phyloP scores from a whole-genome alignment of 2,329 filamentous ascomycete genomes.

The Claviceps quebecensis region DNA sequence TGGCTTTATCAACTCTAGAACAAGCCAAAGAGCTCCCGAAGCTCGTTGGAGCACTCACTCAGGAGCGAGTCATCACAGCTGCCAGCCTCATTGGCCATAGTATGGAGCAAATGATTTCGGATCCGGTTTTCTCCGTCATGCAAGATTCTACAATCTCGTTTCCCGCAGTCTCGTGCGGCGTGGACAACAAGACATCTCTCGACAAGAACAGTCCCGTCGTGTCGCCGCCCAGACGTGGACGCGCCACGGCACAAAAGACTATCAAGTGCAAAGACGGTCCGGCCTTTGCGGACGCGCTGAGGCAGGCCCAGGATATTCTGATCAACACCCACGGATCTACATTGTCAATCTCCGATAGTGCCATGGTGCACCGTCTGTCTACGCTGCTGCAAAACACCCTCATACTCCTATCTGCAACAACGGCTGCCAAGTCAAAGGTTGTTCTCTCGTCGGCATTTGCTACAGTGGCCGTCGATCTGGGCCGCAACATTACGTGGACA shows the following conservation, averaged over 20 bases:
- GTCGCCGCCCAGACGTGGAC: constrained; percentile 21
- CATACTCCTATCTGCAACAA: constrained; percentile 51
- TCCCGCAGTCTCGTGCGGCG: constrained; percentile 45
- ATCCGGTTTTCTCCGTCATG: constrained; percentile 77
- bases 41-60: constrained; percentile 22
- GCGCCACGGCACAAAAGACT: constrained; percentile 12
- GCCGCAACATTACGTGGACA: constrained; percentile 53
- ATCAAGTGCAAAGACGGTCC: constrained; percentile 18
- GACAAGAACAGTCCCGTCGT: constrained; percentile 23
- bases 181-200: constrained; percentile 28
- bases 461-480: constrained; percentile 52
- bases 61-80: constrained; percentile 49
- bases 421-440: constrained; percentile 29
- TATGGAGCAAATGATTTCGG: constrained; percentile 57
- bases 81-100: constrained; percentile 55
- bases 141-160: constrained; percentile 88
- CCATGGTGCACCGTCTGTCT: constrained; percentile 49
- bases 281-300: constrained; percentile 44
- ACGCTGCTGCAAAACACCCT: constrained; percentile 50
- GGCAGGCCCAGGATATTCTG: constrained; percentile 51
- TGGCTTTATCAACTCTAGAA: constrained; percentile 42
- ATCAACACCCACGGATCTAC: constrained; percentile 47
- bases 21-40: constrained; percentile 31
- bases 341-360: constrained; percentile 38
- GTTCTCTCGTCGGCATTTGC: constrained; percentile 41